A percentile compares a stretch with the other conserved stretches of the same genome.
Conservation (phyloP, 192 early-diverging fungal species). For the Phycomyces blakesleeanus region DNA sequence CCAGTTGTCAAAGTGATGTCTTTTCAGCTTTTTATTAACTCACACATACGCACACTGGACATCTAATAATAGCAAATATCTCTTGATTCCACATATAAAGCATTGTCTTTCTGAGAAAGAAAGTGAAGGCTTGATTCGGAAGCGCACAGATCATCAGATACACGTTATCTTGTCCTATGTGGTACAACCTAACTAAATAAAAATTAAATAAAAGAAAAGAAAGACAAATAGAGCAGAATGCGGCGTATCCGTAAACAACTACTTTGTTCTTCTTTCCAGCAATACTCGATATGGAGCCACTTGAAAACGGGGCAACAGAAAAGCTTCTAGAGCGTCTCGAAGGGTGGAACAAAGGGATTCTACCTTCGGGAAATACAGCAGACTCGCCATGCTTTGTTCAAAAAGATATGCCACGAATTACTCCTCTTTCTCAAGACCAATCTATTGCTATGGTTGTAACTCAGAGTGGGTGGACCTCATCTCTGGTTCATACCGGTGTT, state of each 20-base stretch:
- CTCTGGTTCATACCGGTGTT: slow-evolving; percentile 3
- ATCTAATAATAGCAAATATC: no score
- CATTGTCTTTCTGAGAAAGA: no score
- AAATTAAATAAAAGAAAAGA: no score
- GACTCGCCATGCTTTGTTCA: slow-evolving; percentile 17
- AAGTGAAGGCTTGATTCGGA: no score
- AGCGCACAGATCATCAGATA: no score
- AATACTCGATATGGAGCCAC: not conserved
- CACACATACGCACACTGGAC: no score
- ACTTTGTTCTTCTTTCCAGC: not conserved
- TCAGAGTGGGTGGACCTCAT: slow-evolving; percentile 1
- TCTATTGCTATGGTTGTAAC: not conserved
- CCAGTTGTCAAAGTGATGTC: no score
- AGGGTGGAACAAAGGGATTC: slow-evolving; percentile 11
- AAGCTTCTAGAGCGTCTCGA: not conserved
- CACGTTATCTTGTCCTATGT: slow-evolving; percentile 7
- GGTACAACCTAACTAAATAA: not conserved
- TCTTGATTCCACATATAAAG: no score
- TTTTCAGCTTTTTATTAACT: no score
- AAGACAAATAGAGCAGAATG: no score
- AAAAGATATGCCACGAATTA: slow-evolving; percentile 5
- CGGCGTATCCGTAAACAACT: no score
- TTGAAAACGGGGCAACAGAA: not conserved
- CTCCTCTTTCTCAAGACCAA: not conserved
- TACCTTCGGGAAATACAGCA: not conserved